Percentiles rank a stretch among this genome's conserved stretches.
Conservation (phyloP, 768 basidiomycete species). For the Amanita jacksonii region DNA sequence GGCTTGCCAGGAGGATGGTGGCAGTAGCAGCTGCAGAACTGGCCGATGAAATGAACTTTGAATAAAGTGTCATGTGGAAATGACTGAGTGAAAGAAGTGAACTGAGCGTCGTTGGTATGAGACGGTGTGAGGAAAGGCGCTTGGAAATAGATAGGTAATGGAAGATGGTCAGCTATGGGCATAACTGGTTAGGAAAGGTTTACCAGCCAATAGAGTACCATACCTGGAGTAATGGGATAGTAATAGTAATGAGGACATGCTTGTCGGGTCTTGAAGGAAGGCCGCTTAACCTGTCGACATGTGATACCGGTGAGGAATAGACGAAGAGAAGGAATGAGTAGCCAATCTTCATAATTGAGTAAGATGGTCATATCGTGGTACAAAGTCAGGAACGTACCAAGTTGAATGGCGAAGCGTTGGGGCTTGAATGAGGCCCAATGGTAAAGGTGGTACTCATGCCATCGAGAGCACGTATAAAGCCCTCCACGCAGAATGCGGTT, state of each 20-base stretch:
- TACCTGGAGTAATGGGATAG: slow-evolving; percentile 67
- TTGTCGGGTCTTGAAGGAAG: slow-evolving; percentile 59
- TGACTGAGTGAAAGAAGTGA: slow-evolving; percentile 53
- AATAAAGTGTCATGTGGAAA: slow-evolving; percentile 55
- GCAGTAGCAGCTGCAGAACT: background rate
- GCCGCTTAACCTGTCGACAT: slow-evolving; percentile 31
- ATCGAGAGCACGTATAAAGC: slow-evolving; percentile 59
- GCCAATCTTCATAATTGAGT: slow-evolving; percentile 43
- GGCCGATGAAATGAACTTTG: slow-evolving; percentile 14
- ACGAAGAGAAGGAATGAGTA: slow-evolving; percentile 71
- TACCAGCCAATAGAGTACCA: slow-evolving; percentile 10
- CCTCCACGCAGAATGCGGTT: slow-evolving; percentile 52
- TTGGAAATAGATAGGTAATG: slow-evolving; percentile 60
- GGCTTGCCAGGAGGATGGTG: slow-evolving; percentile 8
- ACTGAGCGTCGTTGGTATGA: slow-evolving; percentile 57
- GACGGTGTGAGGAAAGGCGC: slow-evolving; percentile 54
- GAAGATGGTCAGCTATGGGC: slow-evolving; percentile 44
- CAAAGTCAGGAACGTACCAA: slow-evolving; percentile 37
- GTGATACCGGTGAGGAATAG: slow-evolving; percentile 58
- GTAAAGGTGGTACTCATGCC: slow-evolving; percentile 37
- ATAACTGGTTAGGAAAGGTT: background rate
- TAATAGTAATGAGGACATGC: slow-evolving; percentile 63
- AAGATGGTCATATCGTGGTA: slow-evolving; percentile 4
- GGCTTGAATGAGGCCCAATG: slow-evolving; percentile 26
- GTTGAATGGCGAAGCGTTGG: slow-evolving; percentile 58